Percentiles rank a stretch among this genome's conserved stretches.
phyloP scores from a whole-genome alignment of 306 rosid genomes.

The Casuarina glauca region DNA sequence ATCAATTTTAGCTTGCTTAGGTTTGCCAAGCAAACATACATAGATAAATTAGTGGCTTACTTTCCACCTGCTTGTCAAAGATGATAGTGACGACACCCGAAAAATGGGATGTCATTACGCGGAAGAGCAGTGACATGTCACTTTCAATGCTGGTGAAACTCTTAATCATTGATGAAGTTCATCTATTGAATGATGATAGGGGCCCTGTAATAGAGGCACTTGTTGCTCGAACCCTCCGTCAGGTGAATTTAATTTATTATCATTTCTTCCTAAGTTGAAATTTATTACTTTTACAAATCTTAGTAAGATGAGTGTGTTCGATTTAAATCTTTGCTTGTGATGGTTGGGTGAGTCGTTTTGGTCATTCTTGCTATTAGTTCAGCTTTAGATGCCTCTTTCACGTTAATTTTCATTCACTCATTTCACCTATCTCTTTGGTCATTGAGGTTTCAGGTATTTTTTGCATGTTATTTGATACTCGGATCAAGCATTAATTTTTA shows the following conservation, averaged over 20 bases:
- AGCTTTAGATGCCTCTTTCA: background rate
- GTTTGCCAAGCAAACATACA: constrained; percentile 20
- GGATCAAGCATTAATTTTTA: background rate
- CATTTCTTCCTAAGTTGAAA: constrained; percentile 17
- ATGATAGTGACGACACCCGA: constrained; percentile 99
- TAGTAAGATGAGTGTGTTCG: constrained; percentile 13
- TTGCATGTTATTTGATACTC: background rate
- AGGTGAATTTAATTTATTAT: constrained; percentile 51
- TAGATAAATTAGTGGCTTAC: constrained; percentile 23
- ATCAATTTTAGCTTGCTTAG: constrained; percentile 24
- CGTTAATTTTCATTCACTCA: background rate
- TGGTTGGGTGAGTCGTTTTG: background rate
- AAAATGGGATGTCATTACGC: constrained; percentile 99
- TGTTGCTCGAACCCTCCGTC: constrained; percentile 93
- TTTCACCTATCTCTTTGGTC: background rate
- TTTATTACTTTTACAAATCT: constrained; percentile 5
- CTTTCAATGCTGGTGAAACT: constrained; percentile 95
- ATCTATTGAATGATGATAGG: constrained; percentile 93
- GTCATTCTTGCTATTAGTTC: background rate
- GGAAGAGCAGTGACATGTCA: constrained; percentile 99
- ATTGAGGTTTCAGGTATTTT: background rate
- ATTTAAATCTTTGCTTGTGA: background rate
- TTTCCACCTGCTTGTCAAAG: constrained; percentile 40
- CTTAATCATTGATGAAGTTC: constrained; percentile 95
- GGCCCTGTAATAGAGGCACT: constrained; percentile 98